Base-by-base conservation (phyloP, 208 protist genomes). In the Phytomonas francai region DNA sequence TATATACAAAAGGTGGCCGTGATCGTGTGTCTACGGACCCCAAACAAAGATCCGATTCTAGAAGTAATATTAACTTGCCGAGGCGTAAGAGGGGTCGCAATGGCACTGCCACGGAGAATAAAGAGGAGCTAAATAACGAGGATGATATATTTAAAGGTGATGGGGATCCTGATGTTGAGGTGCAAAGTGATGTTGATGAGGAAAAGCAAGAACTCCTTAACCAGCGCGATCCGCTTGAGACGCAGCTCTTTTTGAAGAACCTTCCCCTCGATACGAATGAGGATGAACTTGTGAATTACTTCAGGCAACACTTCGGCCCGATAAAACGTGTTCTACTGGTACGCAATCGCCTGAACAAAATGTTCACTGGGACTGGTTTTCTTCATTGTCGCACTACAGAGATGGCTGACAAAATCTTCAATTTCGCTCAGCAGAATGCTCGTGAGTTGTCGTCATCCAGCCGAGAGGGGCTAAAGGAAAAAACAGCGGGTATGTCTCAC, bases 161-260 rank as follows among this genome's bases (percentile, higher is more conserved):
- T 29, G 72, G 72, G 63, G 85, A 88, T 49, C 82, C 79, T 14
- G 83, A 79, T 30, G 75, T 58, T 34, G 89, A 96, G 77, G 88
- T 96, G 67, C 87, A 96, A 73, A 93, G 87, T 62, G 91, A 96
- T 57, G 84, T 96, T 29, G 91, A 96, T 61, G 91, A 96, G 76
- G 88, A 93, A 67, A 87, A 89, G 73, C 78, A 93, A 80, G 77
- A 91, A 66, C 87, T 87, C 42, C 62, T 96, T 74, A 96, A 96
- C 72, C 59, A 87, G 73, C 77, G 80, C 28, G 83, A 96, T 68
- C 91, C 91, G 31, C 74, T 96, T 4, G 79, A 90, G 29, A 96
- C 91, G 8, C 91, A 96, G 77, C 81, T 96, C 33, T 96, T 96
- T 70, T 73, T 96, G 7, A 92, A 91, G 75, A 73, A 80, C 49